Percentiles rank a stretch among this genome's conserved stretches.
Evolutionary conservation across 176 grass and related monocot species (phyloP).

Genomic region (Carex parvula): DNA sequence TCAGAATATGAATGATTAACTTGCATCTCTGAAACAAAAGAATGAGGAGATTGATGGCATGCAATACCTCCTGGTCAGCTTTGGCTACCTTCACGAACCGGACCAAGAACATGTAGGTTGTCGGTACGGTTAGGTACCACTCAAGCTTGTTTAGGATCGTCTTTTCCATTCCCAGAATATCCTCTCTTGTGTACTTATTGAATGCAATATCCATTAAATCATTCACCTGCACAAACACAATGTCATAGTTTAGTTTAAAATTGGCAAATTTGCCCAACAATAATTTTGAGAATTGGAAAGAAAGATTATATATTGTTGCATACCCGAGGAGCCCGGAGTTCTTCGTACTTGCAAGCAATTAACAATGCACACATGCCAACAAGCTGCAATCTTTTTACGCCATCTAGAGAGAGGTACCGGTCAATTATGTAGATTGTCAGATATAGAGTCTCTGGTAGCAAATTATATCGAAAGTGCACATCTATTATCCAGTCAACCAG

Average conservation of each 20-base stretch:
- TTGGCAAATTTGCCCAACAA: neutral
- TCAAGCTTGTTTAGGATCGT: constrained; percentile 67
- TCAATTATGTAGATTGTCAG: constrained; percentile 68
- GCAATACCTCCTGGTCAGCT: constrained; percentile 53
- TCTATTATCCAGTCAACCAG: constrained; percentile 87
- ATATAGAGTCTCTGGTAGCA: constrained; percentile 83
- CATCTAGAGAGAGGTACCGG: constrained; percentile 58
- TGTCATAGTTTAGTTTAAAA: neutral
- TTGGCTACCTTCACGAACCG: constrained; percentile 65
- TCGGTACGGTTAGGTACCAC: constrained; percentile 90
- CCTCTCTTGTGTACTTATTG: constrained; percentile 52
- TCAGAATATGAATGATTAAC: neutral
- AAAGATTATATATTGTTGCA: neutral
- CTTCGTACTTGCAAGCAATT: constrained; percentile 89
- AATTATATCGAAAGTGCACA: constrained; percentile 77
- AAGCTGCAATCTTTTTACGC: constrained; percentile 57
- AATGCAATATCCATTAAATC: constrained; percentile 82
- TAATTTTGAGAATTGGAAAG: neutral
- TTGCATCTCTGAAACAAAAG: neutral
- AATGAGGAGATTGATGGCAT: neutral
- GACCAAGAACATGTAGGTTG: constrained; percentile 63
- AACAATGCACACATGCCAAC: constrained; percentile 72
- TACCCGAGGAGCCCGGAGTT: constrained; percentile 84
- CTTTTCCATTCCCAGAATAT: constrained; percentile 82
- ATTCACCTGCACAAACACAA: constrained; percentile 48